Base-by-base conservation (phyloP, 2,329 filamentous ascomycete species). In the Pseudogymnoascus sp. region DNA sequence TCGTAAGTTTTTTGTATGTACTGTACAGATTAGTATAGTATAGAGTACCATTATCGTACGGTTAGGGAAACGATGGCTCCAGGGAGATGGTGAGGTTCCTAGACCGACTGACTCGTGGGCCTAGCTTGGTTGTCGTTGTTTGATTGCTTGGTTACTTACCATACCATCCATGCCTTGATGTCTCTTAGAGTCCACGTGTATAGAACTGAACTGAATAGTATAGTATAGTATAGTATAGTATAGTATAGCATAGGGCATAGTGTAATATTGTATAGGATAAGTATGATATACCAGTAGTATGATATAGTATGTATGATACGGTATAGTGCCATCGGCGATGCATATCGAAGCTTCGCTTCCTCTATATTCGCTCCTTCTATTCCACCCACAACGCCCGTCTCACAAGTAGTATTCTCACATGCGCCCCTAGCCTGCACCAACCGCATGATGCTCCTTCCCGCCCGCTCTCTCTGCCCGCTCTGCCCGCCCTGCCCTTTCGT, bases 71-170 rank as follows among this genome's bases (percentile, higher is more conserved):
- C 12, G 39, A 48, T 48, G 6, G 13, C 23, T 48, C 21, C n/a
- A 6, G 13, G 21, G 10, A 3, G 39, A 48, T 48, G 26, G 39
- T 21, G 39, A 48, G 21, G 28, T 48, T 48, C 39, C 28, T 15
- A 28, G 39, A 28, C 21, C 8, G 8, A 48, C 39, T 48, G 39
- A 48, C 39, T 48, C 39, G 39, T 26, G 21, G 21, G 39, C 5
- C 39, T n/a, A n/a, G n/a, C n/a, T 48, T 48, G 21, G 39, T 48
- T 48, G n/a, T n/a, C n/a, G n/a, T 28, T 48, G 21, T 48, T 48
- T 48, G 39, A 26, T 26, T 48, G 28, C 39, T 15, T 48, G 34
- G 3, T 15, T 39, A 18, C 6, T 21, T 21, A 28, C 39, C 21
- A 28, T 48, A 21, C 13, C 39, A 15, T 7, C 39, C 21, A 28